These are phyloP conservation scores for Vanilla planifolia DNA, from an alignment of 106 monocot species.

Conservation along the genomic window DNA sequence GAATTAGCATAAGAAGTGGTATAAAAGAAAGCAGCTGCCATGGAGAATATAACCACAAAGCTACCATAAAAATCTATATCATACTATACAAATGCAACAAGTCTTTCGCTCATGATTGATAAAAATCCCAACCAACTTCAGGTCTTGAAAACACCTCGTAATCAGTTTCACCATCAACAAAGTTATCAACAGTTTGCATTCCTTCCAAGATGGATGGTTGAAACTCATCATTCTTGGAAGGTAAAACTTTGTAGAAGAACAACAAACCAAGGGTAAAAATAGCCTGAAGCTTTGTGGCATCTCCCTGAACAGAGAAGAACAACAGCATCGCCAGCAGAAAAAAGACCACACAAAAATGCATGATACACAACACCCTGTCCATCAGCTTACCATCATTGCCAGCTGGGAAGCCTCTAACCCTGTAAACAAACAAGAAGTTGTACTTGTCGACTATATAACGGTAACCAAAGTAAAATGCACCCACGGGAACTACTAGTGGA, in stretches of 20 bases:
- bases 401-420: conserved; percentile 83
- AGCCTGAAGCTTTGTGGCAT: conserved; percentile 83
- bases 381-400: conserved; percentile 98
- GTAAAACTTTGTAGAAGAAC: conserved; percentile 70
- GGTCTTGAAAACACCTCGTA: conserved; percentile 95
- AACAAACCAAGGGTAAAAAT: conserved; percentile 88
- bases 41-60: background rate
- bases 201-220: conserved; percentile 88
- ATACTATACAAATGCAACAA: conserved; percentile 14
- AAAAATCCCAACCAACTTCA: conserved; percentile 79
- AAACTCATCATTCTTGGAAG: conserved; percentile 49
- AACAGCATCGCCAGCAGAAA: conserved; percentile 86
- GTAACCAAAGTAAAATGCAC: conserved; percentile 93
- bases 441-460: conserved; percentile 94
- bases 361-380: conserved; percentile 87
- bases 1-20: background rate
- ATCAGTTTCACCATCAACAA: conserved; percentile 92
- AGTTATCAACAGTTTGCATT: conserved; percentile 82
- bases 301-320: conserved; percentile 87
- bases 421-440: conserved; percentile 97
- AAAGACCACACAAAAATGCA: conserved; percentile 91
- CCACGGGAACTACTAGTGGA: conserved; percentile 86
- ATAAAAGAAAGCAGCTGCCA: conserved; percentile 18
- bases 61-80: conserved; percentile 4
- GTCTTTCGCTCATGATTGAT: conserved; percentile 43